These are phyloP conservation scores for Malassezia obtusa DNA, from an alignment of 1,284 basidiomycete genomes.

Conservation along the genomic window DNA sequence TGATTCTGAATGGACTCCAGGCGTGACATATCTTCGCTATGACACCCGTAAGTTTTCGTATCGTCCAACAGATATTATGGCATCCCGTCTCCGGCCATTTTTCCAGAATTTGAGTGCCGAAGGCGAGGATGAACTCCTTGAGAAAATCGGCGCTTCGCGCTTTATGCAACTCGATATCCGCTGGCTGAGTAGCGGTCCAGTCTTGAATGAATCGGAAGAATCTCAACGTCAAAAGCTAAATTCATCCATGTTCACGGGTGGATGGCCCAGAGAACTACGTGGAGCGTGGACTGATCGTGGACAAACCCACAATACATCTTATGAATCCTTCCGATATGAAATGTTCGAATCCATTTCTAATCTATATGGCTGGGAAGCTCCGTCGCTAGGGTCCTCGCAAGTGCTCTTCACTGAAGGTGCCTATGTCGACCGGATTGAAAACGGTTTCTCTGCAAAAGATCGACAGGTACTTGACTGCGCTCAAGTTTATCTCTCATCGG, in stretches of 20 bases:
- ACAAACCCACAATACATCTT: neutral
- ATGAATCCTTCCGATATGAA: constrained; percentile 10
- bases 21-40: constrained; percentile 25
- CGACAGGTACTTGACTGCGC: neutral
- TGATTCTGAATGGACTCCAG: constrained; percentile 8
- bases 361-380: constrained; percentile 12
- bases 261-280: constrained; percentile 29
- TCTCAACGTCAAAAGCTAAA: neutral
- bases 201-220: neutral
- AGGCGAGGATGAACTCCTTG: neutral
- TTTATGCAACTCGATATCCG: neutral
- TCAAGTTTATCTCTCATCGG: neutral
- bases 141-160: neutral
- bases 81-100: constrained; percentile 23
- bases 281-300: constrained; percentile 31
- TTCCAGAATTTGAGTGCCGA: constrained; percentile 20
- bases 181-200: neutral
- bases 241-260: constrained; percentile 1
- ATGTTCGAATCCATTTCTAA: constrained; percentile 2
- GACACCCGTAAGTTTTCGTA: constrained; percentile 36
- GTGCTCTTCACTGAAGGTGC: constrained; percentile 1
- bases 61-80: constrained; percentile 29
- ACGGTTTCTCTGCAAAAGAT: constrained; percentile 7
- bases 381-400: neutral
- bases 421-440: constrained; percentile 7